These are phyloP conservation scores for Fusarium sp. DNA, from an alignment of 2,329 filamentous ascomycete genomes.

Conservation along the genomic window DNA sequence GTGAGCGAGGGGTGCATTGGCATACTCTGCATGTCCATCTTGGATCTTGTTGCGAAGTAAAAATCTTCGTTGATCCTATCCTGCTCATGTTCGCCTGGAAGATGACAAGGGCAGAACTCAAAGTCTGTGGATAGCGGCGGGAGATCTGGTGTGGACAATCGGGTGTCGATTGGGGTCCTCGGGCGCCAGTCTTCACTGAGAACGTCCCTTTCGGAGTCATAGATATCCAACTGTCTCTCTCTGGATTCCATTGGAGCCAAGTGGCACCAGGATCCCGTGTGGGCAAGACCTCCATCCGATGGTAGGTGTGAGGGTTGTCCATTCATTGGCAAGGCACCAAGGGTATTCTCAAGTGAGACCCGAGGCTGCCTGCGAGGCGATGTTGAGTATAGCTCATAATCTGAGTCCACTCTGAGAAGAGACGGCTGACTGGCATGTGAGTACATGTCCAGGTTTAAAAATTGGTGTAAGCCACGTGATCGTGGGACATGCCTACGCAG, in stretches of 20 bases:
- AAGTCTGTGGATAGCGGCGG: constrained; percentile 37
- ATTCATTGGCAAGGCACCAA: not conserved
- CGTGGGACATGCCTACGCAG: not conserved
- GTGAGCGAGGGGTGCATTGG: not conserved
- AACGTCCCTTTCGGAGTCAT: not conserved
- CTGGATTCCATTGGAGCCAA: not conserved
- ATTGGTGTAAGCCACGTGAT: constrained; percentile 13
- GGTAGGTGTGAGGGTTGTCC: not conserved
- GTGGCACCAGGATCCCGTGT: constrained; percentile 42
- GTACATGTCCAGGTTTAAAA: not conserved
- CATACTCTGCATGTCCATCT: constrained; percentile 45
- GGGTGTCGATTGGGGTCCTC: constrained; percentile 27
- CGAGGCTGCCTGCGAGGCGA: constrained; percentile 16
- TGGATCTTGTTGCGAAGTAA: constrained; percentile 38
- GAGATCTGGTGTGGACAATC: constrained; percentile 43
- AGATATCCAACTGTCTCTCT: not conserved
- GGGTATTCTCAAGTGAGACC: constrained; percentile 6
- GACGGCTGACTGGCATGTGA: not conserved
- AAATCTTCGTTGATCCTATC: constrained; percentile 38
- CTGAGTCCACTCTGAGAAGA: not conserved
- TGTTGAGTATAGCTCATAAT: constrained; percentile 1
- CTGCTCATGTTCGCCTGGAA: constrained; percentile 15
- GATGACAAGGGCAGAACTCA: constrained; percentile 43
- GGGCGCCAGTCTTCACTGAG: constrained; percentile 27
- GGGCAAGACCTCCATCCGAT: constrained; percentile 11